Percentiles rank a stretch among this genome's conserved stretches.
These are phyloP conservation scores for Yamadazyma atmosphaerica DNA, from an alignment of 1,139 yeast species.

Conservation along the genomic window DNA sequence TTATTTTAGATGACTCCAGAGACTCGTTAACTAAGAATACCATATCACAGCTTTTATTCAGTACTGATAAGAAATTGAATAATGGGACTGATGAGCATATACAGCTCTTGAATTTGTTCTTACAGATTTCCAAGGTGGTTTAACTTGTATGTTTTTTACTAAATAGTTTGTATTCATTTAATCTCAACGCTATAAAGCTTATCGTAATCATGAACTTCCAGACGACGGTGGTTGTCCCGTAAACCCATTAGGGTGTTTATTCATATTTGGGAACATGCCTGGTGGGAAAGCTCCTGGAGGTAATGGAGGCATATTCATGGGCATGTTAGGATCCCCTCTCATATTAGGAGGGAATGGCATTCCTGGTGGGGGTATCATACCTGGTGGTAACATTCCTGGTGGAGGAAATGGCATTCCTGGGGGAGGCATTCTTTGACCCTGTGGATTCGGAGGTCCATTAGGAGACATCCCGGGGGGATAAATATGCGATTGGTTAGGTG, in stretches of 20 bases:
- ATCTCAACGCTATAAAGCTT: no score
- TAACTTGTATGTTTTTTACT: background rate
- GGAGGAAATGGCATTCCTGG: conserved; percentile 19
- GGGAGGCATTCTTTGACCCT: background rate
- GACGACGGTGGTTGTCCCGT: background rate
- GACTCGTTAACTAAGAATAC: conserved; percentile 59
- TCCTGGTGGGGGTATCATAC: conserved; percentile 26
- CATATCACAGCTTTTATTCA: conserved; percentile 66
- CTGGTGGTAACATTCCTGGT: conserved; percentile 36
- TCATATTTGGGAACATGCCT: conserved; percentile 7
- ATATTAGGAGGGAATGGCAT: conserved; percentile 26
- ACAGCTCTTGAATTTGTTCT: conserved; percentile 70
- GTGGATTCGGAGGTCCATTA: no score
- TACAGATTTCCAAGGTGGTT: conserved; percentile 52
- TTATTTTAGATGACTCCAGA: conserved; percentile 59
- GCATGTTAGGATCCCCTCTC: conserved; percentile 24
- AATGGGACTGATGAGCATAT: conserved; percentile 93
- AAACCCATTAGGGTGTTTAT: background rate
- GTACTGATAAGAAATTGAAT: conserved; percentile 70
- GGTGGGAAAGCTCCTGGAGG: conserved; percentile 13
- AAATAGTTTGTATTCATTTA: no score
- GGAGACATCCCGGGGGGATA: conserved; percentile 10
- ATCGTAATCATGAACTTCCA: background rate
- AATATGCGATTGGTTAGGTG: no score
- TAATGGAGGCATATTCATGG: conserved; percentile 5